A percentile compares a stretch with the other conserved stretches of the same genome.
These are phyloP conservation scores for Leptographium wingfieldii DNA, from an alignment of 2,329 filamentous ascomycete genomes.

Conservation along the genomic window DNA sequence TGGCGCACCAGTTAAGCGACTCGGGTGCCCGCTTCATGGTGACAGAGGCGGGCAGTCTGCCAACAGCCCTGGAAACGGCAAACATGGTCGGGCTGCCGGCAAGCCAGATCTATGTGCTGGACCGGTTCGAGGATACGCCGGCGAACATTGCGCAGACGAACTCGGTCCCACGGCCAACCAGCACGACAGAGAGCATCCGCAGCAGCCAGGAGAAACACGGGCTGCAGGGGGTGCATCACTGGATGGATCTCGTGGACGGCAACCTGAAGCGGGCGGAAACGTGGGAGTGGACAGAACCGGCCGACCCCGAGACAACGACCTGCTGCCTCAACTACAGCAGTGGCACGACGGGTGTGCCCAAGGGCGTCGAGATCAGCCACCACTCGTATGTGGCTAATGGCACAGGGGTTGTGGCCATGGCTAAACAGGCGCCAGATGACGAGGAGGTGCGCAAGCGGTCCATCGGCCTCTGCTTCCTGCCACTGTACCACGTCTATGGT, in stretches of 20 bases:
- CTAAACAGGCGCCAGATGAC: slow-evolving; percentile 19
- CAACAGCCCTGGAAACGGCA: slow-evolving; percentile 55
- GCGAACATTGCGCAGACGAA: slow-evolving; percentile 8
- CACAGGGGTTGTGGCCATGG: slow-evolving; percentile 40
- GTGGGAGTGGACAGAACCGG: slow-evolving; percentile 52
- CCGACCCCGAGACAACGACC: slow-evolving; percentile 36
- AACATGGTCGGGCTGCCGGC: slow-evolving; percentile 39
- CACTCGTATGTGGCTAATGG: slow-evolving; percentile 63
- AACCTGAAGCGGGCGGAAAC: slow-evolving; percentile 32
- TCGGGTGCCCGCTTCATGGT: slow-evolving; percentile 56
- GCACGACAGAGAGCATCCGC: slow-evolving; percentile 7
- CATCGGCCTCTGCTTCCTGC: slow-evolving; percentile 53
- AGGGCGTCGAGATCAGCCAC: slow-evolving; percentile 76
- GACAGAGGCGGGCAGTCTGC: slow-evolving; percentile 44
- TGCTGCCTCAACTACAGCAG: slow-evolving; percentile 69
- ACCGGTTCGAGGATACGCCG: slow-evolving; percentile 32
- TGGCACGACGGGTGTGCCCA: slow-evolving; percentile 70
- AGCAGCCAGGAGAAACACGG: slow-evolving; percentile 8
- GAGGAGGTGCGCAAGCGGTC: slow-evolving; percentile 29
- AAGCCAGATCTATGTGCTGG: slow-evolving; percentile 52
- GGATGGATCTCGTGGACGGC: slow-evolving; percentile 47
- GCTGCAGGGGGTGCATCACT: slow-evolving; percentile 38
- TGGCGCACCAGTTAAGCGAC: slow-evolving; percentile 64
- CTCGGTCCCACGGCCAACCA: slow-evolving; percentile 7
- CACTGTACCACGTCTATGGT: slow-evolving; percentile 62